Percentiles rank a stretch among this genome's conserved stretches.
These are phyloP conservation scores for Candida piceae DNA, from an alignment of 805 yeast species.

Conservation along the genomic window DNA sequence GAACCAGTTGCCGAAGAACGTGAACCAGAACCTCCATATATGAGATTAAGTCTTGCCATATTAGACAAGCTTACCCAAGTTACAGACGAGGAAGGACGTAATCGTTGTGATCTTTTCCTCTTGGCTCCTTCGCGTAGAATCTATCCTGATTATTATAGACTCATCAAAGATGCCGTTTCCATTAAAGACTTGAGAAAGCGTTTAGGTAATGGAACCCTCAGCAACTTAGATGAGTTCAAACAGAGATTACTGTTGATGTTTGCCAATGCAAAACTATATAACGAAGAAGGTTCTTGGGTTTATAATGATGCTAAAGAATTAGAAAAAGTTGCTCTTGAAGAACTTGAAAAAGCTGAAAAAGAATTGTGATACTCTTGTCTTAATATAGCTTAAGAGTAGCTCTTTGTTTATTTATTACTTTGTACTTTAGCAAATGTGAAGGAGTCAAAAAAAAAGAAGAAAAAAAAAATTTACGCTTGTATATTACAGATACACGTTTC, in stretches of 20 bases:
- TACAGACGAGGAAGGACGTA: slow-evolving; percentile 43
- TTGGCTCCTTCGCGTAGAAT: slow-evolving; percentile 68
- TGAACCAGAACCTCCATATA: too few relatives aligned
- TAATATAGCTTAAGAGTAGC: too few relatives aligned
- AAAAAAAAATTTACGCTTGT: too few relatives aligned
- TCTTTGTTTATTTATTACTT: too few relatives aligned
- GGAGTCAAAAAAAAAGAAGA: too few relatives aligned
- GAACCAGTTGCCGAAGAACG: slow-evolving; percentile 5
- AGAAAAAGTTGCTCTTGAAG: slow-evolving; percentile 32
- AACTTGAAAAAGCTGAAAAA: slow-evolving; percentile 10
- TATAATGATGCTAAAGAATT: slow-evolving; percentile 51
- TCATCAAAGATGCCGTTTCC: slow-evolving; percentile 58
- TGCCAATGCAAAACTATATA: slow-evolving; percentile 61
- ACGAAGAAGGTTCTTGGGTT: slow-evolving; percentile 63
- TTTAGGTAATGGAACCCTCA: slow-evolving; percentile 33
- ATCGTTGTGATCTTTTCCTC: slow-evolving; percentile 52
- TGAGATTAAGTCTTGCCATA: too few relatives aligned
- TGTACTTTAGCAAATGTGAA: too few relatives aligned
- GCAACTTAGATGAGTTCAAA: slow-evolving; percentile 41
- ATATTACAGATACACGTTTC: too few relatives aligned
- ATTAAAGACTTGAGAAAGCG: slow-evolving; percentile 49
- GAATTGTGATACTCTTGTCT: neutral
- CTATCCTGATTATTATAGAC: slow-evolving; percentile 80
- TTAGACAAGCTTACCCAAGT: slow-evolving; percentile 39
- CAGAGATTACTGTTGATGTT: slow-evolving; percentile 53